Base-by-base conservation (phyloP, 805 yeast species). In the Yueomyces sinensis region DNA sequence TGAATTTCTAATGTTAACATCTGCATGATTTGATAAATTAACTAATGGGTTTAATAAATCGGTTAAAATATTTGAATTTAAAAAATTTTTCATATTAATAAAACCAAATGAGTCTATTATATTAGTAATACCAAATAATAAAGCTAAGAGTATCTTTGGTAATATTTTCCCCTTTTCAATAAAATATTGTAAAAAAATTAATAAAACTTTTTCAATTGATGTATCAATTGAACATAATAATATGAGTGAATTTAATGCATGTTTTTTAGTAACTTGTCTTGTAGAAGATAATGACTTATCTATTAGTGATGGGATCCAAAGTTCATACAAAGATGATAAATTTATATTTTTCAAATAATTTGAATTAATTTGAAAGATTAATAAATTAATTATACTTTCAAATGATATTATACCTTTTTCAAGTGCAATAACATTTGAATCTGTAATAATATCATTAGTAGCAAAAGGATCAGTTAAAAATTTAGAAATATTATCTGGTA, bases 341-440 rank as follows among this genome's bases (percentile, higher is more conserved):
- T n/a, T n/a, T 5, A 25, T 25, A n/a, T 11, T 25, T 25, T 25
- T 9, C 15, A 5, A 11, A 13, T 6, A 13, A 18, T 27, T 27
- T 15, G n/a, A 19, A 3, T 31, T 33, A 13, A 29, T 11, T n/a
- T 32, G 35, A n/a, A n/a, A n/a, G 36, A 36, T 34, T 29, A 38
- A 17, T 9, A 31, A 27, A 29, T 30, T 20, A 35, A 31, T 27
- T 28, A 32, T 13, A 17, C 13, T 23, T 15, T 13, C 31, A 18
- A 83, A 53, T 6, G 81, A 67, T 3, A 59, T 52, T 16, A 84
- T 61, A 4, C 83, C 97, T 2, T 78, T 62, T 49, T 91, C 97
- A 43, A 86, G 94, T 0, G 97, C 94, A 14, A 80, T 91, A 15
- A 86, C 95, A 51, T 91, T 91, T 23, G 78, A 54, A 52, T 91